Conservation (phyloP, 1,284 basidiomycete species). For the Cystobasidium slooffiae region DNA sequence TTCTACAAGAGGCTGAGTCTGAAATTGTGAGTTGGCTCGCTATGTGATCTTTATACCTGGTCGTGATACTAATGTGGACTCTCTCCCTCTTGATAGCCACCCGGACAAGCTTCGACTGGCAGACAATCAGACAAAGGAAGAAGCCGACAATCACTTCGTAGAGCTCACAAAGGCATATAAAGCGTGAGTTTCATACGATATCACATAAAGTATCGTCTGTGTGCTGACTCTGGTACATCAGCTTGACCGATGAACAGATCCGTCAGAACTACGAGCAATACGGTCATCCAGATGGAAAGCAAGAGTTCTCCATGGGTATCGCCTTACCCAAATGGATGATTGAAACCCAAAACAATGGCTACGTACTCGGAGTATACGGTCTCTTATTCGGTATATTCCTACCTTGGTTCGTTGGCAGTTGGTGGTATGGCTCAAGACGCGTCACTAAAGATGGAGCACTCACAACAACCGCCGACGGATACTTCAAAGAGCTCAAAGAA, state of each 20-base stretch:
- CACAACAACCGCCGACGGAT: constrained; percentile 78
- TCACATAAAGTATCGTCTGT: too few species aligned
- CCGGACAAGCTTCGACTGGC: constrained; percentile 92
- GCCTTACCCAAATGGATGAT: constrained; percentile 94
- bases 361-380: constrained; percentile 87
- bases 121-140: constrained; percentile 83
- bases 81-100: constrained; percentile 63
- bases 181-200: too few species aligned
- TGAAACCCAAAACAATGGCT: constrained; percentile 86
- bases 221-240: too few species aligned
- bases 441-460: constrained; percentile 93
- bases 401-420: constrained; percentile 82
- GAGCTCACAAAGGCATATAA: constrained; percentile 98
- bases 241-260: constrained; percentile 89
- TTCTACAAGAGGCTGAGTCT: constrained; percentile 94
- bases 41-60: too few species aligned
- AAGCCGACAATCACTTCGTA: constrained; percentile 87
- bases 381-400: constrained; percentile 83
- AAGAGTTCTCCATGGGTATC: constrained; percentile 93
- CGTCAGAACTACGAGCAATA: constrained; percentile 89
- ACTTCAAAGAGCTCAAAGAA: constrained; percentile 86
- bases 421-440: constrained; percentile 95
- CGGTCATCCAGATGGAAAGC: constrained; percentile 94
- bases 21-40: constrained; percentile 72
- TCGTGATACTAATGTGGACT: too few species aligned